Evolutionary conservation across 805 yeast genomes (phyloP).

Genomic region (Schwanniomyces vanrijiae): DNA sequence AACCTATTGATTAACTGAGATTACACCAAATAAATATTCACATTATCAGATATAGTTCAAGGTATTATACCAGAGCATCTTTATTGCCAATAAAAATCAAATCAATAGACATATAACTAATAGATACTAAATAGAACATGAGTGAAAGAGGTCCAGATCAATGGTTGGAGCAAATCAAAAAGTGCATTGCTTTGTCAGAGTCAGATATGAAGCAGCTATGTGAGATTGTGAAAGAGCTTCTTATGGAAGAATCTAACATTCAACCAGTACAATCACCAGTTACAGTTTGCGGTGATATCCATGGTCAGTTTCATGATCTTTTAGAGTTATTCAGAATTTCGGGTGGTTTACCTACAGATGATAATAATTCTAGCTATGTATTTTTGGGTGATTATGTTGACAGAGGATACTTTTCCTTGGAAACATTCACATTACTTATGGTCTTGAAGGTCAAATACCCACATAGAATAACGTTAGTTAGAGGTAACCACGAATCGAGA

Average conservation of each 20-base stretch:
- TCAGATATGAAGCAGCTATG: slow-evolving; percentile 95
- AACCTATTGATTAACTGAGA: background rate
- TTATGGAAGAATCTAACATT: slow-evolving; percentile 95
- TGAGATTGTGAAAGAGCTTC: slow-evolving; percentile 88
- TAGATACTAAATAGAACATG: slow-evolving; percentile 32
- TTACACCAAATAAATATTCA: background rate
- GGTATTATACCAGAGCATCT: background rate
- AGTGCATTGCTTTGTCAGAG: slow-evolving; percentile 86
- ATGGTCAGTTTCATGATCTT: slow-evolving; percentile 96
- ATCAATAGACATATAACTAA: background rate
- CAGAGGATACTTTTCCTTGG: slow-evolving; percentile 93
- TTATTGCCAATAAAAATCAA: background rate
- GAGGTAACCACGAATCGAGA: slow-evolving; percentile 97
- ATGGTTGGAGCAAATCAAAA: slow-evolving; percentile 92
- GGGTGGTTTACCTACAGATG: slow-evolving; percentile 88
- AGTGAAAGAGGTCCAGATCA: slow-evolving; percentile 86
- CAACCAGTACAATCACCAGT: slow-evolving; percentile 94
- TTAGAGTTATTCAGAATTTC: slow-evolving; percentile 85
- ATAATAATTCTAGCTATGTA: slow-evolving; percentile 63
- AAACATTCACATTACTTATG: slow-evolving; percentile 92
- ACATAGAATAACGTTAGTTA: slow-evolving; percentile 77
- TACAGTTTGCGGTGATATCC: slow-evolving; percentile 96
- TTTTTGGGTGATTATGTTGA: slow-evolving; percentile 97
- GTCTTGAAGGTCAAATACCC: slow-evolving; percentile 90
- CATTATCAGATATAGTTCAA: background rate